Evolutionary conservation across 1,284 basidiomycete species (phyloP).

Genomic region (Austroboletus niveus): DNA sequence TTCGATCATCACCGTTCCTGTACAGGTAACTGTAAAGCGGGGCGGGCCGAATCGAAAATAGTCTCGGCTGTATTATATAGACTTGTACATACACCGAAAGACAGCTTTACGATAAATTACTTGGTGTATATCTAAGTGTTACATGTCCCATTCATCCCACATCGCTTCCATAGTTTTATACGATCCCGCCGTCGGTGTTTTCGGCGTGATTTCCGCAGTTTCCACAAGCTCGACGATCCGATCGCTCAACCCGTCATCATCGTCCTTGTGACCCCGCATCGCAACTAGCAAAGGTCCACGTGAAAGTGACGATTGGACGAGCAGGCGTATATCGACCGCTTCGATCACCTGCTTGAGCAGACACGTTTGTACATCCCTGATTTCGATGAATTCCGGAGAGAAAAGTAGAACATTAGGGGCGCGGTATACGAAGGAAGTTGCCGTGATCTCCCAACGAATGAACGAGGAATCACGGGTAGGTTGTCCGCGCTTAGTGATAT

Average conservation of each 20-base stretch:
- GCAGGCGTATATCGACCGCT: conserved; percentile 60
- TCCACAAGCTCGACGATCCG: conserved; percentile 67
- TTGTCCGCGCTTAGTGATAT: conserved; percentile 64
- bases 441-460: conserved; percentile 74
- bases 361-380: conserved; percentile 60
- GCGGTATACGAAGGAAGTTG: conserved; percentile 55
- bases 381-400: conserved; percentile 69
- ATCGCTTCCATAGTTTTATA: conserved; percentile 34
- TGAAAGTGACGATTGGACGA: conserved; percentile 39
- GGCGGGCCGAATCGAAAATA: too few relatives aligned
- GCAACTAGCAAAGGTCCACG: conserved; percentile 54
- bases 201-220: conserved; percentile 52
- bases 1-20: too few relatives aligned
- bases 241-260: conserved; percentile 54
- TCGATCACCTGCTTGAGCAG: conserved; percentile 74
- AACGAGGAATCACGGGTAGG: conserved; percentile 60
- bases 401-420: conserved; percentile 66
- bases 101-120: conserved; percentile 19
- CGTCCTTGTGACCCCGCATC: conserved; percentile 55
- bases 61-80: conserved; percentile 1
- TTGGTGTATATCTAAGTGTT: conserved; percentile 1
- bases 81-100: conserved; percentile 3
- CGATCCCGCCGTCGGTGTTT: conserved; percentile 32
- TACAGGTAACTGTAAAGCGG: too few relatives aligned
- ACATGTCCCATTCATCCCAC: conserved; percentile 78